phyloP scores from a whole-genome alignment of 2,329 filamentous ascomycete species.

The Phaeosphaeriaceae sp. region DNA sequence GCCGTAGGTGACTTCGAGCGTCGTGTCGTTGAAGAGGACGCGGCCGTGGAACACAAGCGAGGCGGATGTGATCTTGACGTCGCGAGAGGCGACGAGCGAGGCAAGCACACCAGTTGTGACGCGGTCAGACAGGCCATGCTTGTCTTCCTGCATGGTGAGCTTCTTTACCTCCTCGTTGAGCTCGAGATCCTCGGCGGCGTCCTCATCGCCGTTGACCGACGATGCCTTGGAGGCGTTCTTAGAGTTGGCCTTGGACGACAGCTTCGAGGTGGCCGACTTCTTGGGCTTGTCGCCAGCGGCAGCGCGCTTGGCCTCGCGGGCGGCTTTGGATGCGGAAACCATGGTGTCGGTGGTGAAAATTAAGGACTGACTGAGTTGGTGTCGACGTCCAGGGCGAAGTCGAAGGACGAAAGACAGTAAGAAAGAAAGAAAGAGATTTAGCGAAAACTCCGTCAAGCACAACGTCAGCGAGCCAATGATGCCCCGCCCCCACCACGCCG shows the following conservation, averaged over 20 bases:
- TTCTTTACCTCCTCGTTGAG: constrained; percentile 82
- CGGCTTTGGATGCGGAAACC: constrained; percentile 74
- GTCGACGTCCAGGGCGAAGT: constrained; percentile 5
- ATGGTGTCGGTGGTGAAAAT: constrained; percentile 51
- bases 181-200: constrained; percentile 70
- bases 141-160: constrained; percentile 91
- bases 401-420: not conserved
- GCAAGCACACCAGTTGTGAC: constrained; percentile 97
- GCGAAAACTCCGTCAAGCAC: not conserved
- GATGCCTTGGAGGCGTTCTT: constrained; percentile 68
- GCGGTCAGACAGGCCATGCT: constrained; percentile 93
- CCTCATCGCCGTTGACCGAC: constrained; percentile 76
- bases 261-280: constrained; percentile 75
- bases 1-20: constrained; percentile 89
- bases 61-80: constrained; percentile 95
- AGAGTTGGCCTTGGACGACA: constrained; percentile 71
- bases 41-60: constrained; percentile 97
- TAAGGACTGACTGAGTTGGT: constrained; percentile 6
- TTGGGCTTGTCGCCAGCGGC: constrained; percentile 70
- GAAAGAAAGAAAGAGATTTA: not conserved
- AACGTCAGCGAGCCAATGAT: not conserved
- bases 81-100: constrained; percentile 82
- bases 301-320: constrained; percentile 70
- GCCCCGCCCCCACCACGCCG: not conserved
- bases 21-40: constrained; percentile 93